These are phyloP conservation scores for Leccinellum rugosiceps DNA, from an alignment of 768 basidiomycete genomes.

Conservation along the genomic window DNA sequence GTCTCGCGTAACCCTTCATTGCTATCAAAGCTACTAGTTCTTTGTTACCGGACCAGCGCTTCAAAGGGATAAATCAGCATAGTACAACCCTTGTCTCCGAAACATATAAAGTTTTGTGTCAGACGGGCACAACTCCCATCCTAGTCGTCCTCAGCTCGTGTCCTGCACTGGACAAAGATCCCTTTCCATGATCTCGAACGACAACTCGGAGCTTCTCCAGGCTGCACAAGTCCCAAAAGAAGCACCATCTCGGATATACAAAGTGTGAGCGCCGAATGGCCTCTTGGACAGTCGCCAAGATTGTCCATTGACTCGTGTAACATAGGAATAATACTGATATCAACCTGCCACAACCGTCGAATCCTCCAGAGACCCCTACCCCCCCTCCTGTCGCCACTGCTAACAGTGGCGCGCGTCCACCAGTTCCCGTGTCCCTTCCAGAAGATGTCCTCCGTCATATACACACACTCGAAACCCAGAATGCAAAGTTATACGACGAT, in stretches of 20 bases:
- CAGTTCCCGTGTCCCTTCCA: constrained; percentile 40
- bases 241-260: neutral
- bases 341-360: neutral
- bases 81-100: constrained; percentile 1
- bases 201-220: constrained; percentile 6
- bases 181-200: constrained; percentile 6
- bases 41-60: neutral
- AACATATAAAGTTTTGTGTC: constrained; percentile 5
- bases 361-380: constrained; percentile 3
- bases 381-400: neutral
- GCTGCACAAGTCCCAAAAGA: constrained; percentile 12
- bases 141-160: neutral
- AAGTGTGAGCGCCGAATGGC: constrained; percentile 10
- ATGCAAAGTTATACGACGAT: constrained; percentile 37
- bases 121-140: neutral
- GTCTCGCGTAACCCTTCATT: constrained; percentile 1
- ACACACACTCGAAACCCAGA: constrained; percentile 26
- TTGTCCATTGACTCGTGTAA: neutral
- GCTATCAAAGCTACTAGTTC: neutral
- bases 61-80: neutral
- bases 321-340: constrained; percentile 3
- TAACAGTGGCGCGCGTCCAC: constrained; percentile 38
- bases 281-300: neutral
- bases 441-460: constrained; percentile 32
- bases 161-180: neutral